These are phyloP conservation scores for Lipomyces yamanashiensis DNA, from an alignment of 805 yeast species.

Conservation along the genomic window DNA sequence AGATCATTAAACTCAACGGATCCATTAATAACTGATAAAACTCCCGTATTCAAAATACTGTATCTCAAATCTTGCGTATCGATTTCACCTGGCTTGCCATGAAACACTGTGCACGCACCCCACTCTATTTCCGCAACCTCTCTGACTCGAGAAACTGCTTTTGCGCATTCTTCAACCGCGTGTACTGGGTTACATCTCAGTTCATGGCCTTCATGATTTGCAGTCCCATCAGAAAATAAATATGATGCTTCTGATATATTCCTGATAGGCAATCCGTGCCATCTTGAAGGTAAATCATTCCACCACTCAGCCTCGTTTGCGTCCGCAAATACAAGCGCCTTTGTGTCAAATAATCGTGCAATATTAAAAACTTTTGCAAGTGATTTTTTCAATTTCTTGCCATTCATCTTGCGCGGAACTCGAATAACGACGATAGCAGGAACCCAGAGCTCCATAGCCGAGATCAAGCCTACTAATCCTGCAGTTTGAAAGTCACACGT, in stretches of 20 bases:
- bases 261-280: background rate
- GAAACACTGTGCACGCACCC: background rate
- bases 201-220: background rate
- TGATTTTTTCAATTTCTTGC: background rate
- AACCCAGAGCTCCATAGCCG: conserved; percentile 6
- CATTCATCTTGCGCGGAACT: background rate
- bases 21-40: background rate
- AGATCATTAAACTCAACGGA: background rate
- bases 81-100: background rate
- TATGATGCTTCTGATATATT: background rate
- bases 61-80: background rate
- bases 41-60: background rate
- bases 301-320: conserved; percentile 7
- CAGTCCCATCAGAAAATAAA: background rate
- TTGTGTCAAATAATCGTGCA: background rate
- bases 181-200: background rate
- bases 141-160: background rate
- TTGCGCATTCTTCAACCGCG: background rate
- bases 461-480: background rate
- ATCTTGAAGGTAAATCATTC: background rate
- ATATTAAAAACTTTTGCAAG: background rate
- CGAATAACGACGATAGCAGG: conserved; percentile 2
- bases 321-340: background rate
- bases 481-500: conserved; percentile 3
- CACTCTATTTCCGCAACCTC: background rate